phyloP scores from a whole-genome alignment of 2,329 filamentous ascomycete genomes.

The Sarocladium oryzae region DNA sequence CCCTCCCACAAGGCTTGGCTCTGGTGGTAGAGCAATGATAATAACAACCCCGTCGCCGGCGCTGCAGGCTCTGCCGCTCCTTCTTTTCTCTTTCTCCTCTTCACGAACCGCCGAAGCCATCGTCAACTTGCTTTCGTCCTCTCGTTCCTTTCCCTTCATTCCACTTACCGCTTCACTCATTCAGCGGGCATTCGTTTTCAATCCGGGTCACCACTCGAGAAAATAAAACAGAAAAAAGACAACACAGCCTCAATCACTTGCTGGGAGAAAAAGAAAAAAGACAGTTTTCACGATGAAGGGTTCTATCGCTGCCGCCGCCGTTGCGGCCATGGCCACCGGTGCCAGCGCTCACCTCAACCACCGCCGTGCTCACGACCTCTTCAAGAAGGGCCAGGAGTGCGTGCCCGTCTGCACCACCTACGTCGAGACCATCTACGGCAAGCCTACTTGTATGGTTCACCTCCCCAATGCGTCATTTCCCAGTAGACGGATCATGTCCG shows the following conservation, averaged over 20 bases:
- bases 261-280: neutral
- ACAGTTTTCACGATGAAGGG: conserved; percentile 65
- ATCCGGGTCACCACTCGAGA: conserved; percentile 15
- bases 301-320: conserved; percentile 58
- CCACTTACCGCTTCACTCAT: conserved; percentile 73
- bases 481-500: too few relatives aligned
- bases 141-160: conserved; percentile 35
- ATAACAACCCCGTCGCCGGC: conserved; percentile 35
- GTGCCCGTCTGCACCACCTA: conserved; percentile 63
- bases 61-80: conserved; percentile 26
- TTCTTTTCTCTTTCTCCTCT: conserved; percentile 26
- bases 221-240: conserved; percentile 14
- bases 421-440: conserved; percentile 64
- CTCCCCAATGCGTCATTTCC: too few relatives aligned
- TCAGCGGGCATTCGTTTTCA: conserved; percentile 72
- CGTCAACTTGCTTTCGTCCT: conserved; percentile 42
- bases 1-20: conserved; percentile 7
- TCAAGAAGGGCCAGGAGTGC: conserved; percentile 49
- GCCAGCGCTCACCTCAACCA: conserved; percentile 53
- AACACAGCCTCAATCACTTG: conserved; percentile 20
- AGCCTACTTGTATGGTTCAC: conserved; percentile 61
- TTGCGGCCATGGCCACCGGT: conserved; percentile 51
- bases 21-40: conserved; percentile 21
- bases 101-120: conserved; percentile 39
- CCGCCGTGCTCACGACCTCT: conserved; percentile 57